phyloP scores from a whole-genome alignment of 1,284 basidiomycete species.

The Fomitopsis betulina region DNA sequence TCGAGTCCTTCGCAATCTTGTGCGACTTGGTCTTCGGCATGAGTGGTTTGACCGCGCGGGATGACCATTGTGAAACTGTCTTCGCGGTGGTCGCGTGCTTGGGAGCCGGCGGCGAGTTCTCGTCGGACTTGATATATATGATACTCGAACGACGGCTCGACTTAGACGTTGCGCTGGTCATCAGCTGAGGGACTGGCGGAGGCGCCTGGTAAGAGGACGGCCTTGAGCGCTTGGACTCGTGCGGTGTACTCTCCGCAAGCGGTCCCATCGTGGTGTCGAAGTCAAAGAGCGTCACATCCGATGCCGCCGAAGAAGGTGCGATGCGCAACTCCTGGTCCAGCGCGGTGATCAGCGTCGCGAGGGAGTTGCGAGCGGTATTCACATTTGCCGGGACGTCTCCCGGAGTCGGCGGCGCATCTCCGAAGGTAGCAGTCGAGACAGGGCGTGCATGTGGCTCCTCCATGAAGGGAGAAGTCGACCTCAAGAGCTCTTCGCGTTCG shows the following conservation, averaged over 20 bases:
- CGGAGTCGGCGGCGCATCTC: slow-evolving; percentile 31
- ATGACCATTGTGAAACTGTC: slow-evolving; percentile 43
- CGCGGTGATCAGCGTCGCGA: slow-evolving; percentile 38
- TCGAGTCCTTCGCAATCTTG: not conserved
- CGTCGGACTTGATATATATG: slow-evolving; percentile 57
- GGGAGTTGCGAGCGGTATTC: slow-evolving; percentile 47
- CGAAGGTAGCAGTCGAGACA: slow-evolving; percentile 41
- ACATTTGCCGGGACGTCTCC: slow-evolving; percentile 42
- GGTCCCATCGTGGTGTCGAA: slow-evolving; percentile 36
- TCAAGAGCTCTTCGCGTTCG: slow-evolving; percentile 33
- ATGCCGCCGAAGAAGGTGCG: slow-evolving; percentile 46
- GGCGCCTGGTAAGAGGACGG: slow-evolving; percentile 28
- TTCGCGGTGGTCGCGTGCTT: slow-evolving; percentile 24
- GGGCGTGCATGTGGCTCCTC: slow-evolving; percentile 12
- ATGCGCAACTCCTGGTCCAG: slow-evolving; percentile 28
- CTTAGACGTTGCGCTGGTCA: slow-evolving; percentile 13
- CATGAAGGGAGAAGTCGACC: slow-evolving; percentile 13
- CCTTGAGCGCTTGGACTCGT: slow-evolving; percentile 34
- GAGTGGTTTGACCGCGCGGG: slow-evolving; percentile 45
- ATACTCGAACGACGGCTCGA: slow-evolving; percentile 48
- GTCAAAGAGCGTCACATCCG: slow-evolving; percentile 57
- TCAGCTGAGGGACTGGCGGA: slow-evolving; percentile 26
- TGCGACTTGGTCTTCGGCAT: slow-evolving; percentile 49
- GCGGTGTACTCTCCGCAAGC: slow-evolving; percentile 58
- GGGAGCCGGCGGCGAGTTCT: slow-evolving; percentile 30